Conservation (phyloP, 2,329 filamentous ascomycete species). For the Sporothrix inflata region DNA sequence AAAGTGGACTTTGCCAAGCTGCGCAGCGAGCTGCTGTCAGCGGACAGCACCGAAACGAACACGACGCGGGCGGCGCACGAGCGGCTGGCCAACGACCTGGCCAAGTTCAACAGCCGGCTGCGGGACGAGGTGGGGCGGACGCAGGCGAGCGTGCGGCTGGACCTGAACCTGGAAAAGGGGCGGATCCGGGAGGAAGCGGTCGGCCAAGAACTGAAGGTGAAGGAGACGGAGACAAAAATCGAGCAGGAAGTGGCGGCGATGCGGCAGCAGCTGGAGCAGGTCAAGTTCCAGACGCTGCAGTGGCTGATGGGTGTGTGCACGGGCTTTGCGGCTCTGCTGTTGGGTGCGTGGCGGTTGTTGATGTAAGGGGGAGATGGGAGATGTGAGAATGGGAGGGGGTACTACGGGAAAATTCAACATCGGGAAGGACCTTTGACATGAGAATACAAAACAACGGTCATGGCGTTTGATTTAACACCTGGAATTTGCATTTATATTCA, state of each 20-base stretch:
- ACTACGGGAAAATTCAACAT: background rate
- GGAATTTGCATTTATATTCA: background rate
- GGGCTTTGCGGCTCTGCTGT: constrained; percentile 66
- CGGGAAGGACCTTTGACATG: background rate
- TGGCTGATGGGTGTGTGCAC: constrained; percentile 91
- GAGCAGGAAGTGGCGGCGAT: constrained; percentile 94
- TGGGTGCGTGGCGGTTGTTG: constrained; percentile 71
- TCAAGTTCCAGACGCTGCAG: constrained; percentile 97
- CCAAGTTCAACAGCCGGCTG: constrained; percentile 86
- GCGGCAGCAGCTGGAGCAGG: constrained; percentile 89
- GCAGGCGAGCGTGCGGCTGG: constrained; percentile 87
- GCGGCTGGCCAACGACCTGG: constrained; percentile 88
- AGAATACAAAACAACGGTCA: background rate
- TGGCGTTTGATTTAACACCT: constrained; percentile 2
- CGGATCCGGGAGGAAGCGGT: constrained; percentile 95
- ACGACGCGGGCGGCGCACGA: constrained; percentile 90
- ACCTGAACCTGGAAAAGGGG: constrained; percentile 95
- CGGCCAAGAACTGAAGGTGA: constrained; percentile 95
- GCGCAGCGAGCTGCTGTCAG: constrained; percentile 87
- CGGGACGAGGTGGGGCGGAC: constrained; percentile 94
- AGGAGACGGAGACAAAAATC: constrained; percentile 97
- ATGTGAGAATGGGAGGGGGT: background rate
- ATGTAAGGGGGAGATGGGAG: constrained; percentile 56
- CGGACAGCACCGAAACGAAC: constrained; percentile 87
- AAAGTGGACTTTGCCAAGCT: constrained; percentile 99